Base-by-base conservation (phyloP, 805 yeast species). In the Huiozyma naganishii region DNA sequence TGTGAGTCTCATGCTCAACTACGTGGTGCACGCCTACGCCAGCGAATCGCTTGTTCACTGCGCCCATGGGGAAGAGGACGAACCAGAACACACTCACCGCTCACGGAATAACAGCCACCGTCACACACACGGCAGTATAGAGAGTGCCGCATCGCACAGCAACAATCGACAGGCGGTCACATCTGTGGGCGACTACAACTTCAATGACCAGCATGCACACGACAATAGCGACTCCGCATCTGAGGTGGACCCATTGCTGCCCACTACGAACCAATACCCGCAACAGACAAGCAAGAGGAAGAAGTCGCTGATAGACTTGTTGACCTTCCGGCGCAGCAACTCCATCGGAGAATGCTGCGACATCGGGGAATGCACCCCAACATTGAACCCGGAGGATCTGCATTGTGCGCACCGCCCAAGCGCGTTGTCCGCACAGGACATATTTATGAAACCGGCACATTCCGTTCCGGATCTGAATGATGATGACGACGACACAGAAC, bases 41-140 rank as follows among this genome's bases (percentile, higher is more conserved):
- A 77, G 90, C 41, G 85, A 85, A 58, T 79, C 89, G 30, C 74
- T 89, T 32, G 83, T 89, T 0, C 96, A 88, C 57, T 88, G 96
- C 62, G 82, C 77, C 11, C 95, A 88, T 54, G 68, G 58, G 11
- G 61, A 58, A 10, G 61, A 46, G 7, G 53, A 46, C 9, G 52
- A 46, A 29, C 37, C 23, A 36, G 46, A 45, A 6, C 42, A 47
- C 40, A 37, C 29, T 13, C 44, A 42, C 17, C 29, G 36, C 29
- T 40, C 34, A 13, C 36, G 10, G 27, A 33, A 45, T 30, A 23
- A 8, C n/a, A 32, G 29, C 11, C 38, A 32, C 13, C 9, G 27
- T 23, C 43, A 13, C 13, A 32, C 6, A 8, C 42, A 38, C 29
- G 37, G 6, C 6, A 36, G 29, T 28, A 13, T 30, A 11, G 36